A percentile compares a stretch with the other conserved stretches of the same genome.
These are phyloP conservation scores for Thymus mandschuricus DNA, from an alignment of 257 asterid genomes.

Conservation along the genomic window DNA sequence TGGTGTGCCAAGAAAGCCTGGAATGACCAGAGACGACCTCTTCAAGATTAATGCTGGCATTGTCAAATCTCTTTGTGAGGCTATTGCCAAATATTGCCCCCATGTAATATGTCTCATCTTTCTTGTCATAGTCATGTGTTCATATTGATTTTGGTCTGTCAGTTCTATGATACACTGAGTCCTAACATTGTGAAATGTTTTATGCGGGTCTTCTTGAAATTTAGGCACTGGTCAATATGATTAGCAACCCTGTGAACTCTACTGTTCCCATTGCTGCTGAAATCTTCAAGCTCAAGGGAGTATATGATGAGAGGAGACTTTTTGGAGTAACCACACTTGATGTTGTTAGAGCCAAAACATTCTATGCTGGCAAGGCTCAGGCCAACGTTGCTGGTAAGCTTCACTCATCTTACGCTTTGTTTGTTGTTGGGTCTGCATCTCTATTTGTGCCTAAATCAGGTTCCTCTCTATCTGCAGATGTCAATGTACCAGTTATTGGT, in stretches of 20 bases:
- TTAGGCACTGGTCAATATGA: conserved; percentile 83
- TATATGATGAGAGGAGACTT: conserved; percentile 67
- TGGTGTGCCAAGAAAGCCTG: conserved; percentile 98
- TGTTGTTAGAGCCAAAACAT: conserved; percentile 93
- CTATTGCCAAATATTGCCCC: conserved; percentile 90
- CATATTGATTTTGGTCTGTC: neutral
- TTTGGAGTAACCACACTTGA: conserved; percentile 96
- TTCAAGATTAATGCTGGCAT: conserved; percentile 89
- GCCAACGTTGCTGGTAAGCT: conserved; percentile 68
- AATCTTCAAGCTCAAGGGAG: conserved; percentile 81
- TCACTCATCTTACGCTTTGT: neutral
- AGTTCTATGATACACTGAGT: neutral
- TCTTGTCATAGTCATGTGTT: neutral
- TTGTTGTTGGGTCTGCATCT: neutral
- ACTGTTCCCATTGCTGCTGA: conserved; percentile 97
- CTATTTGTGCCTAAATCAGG: conserved; percentile 2
- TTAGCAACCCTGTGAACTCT: conserved; percentile 93
- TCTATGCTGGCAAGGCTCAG: conserved; percentile 83
- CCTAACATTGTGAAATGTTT: neutral
- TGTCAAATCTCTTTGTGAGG: conserved; percentile 77
- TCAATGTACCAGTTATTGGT: conserved; percentile 89
- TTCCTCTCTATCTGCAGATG: conserved; percentile 53
- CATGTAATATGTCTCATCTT: conserved; percentile 44
- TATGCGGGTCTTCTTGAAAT: conserved; percentile 5
- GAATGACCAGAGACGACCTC: conserved; percentile 95